Conservation (phyloP, 106 monocot species). For the Ottelia alismoides region DNA sequence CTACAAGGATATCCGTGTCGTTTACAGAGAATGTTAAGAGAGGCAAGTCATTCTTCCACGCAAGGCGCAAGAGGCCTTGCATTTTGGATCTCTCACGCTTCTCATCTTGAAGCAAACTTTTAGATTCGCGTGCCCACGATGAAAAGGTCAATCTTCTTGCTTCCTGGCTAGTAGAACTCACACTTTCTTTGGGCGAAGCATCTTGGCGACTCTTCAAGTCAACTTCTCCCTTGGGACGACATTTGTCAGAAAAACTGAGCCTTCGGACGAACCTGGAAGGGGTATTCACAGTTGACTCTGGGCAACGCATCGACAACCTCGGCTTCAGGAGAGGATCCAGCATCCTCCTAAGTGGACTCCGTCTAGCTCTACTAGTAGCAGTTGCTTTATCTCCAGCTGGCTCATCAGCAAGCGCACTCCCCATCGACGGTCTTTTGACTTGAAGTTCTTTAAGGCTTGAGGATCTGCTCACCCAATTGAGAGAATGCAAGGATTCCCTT, state of each 20-base stretch:
- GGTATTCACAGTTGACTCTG: conserved; percentile 7
- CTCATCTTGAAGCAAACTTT: conserved; percentile 9
- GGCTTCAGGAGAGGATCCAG: conserved; percentile 64
- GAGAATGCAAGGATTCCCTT: conserved; percentile 8
- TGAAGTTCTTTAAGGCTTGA: conserved; percentile 30
- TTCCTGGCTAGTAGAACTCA: conserved; percentile 1
- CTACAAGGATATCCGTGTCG: conserved; percentile 61
- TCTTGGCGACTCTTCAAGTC: not conserved
- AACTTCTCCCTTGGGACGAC: conserved; percentile 4
- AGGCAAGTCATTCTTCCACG: conserved; percentile 77
- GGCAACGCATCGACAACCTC: conserved; percentile 8
- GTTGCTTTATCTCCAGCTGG: conserved; percentile 20
- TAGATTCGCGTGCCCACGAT: not conserved
- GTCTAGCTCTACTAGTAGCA: conserved; percentile 16
- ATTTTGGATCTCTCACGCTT: conserved; percentile 17
- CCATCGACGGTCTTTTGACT: not conserved
- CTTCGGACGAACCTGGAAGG: not conserved
- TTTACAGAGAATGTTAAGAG: conserved; percentile 64
- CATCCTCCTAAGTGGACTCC: conserved; percentile 56
- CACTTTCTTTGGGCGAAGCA: not conserved
- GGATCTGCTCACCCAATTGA: conserved; percentile 22
- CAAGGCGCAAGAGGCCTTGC: conserved; percentile 64
- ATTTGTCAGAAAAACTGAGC: conserved; percentile 8
- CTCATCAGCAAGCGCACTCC: conserved; percentile 9
- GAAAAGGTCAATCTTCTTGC: not conserved